Percentiles rank a stretch among this genome's conserved stretches.
Conservation (phyloP, 768 basidiomycete species). For the Collybia mongolica region DNA sequence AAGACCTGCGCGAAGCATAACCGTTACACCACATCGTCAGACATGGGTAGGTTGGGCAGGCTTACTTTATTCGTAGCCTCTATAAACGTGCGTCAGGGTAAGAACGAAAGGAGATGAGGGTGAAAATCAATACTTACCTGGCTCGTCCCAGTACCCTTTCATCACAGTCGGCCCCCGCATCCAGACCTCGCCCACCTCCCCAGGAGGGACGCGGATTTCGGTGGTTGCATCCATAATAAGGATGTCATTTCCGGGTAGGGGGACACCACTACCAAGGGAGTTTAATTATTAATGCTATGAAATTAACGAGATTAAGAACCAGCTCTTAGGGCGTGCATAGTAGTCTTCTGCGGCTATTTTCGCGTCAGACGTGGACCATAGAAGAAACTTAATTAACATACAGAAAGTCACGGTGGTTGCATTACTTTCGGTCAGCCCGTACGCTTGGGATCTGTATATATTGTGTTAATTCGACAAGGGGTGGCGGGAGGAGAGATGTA, state of each 20-base stretch:
- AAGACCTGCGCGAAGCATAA: neutral
- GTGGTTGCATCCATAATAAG: conserved; percentile 37
- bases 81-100: too few relatives aligned
- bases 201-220: conserved; percentile 24
- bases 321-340: conserved; percentile 37
- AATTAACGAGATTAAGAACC: conserved; percentile 29
- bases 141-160: conserved; percentile 51
- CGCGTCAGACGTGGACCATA: neutral
- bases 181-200: conserved; percentile 41
- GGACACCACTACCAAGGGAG: conserved; percentile 35
- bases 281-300: neutral
- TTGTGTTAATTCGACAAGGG: conserved; percentile 5
- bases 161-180: conserved; percentile 50
- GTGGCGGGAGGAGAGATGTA: neutral
- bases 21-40: too few relatives aligned
- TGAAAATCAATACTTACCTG: conserved; percentile 18
- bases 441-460: conserved; percentile 33
- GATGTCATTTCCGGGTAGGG: conserved; percentile 45
- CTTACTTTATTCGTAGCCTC: too few relatives aligned
- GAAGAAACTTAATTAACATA: conserved; percentile 15
- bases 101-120: too few relatives aligned
- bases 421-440: conserved; percentile 55
- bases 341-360: conserved; percentile 51
- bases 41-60: too few relatives aligned
- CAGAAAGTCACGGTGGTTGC: conserved; percentile 37